Conservation (phyloP, 2,329 filamentous ascomycete genomes). For the Scorias spongiosa region DNA sequence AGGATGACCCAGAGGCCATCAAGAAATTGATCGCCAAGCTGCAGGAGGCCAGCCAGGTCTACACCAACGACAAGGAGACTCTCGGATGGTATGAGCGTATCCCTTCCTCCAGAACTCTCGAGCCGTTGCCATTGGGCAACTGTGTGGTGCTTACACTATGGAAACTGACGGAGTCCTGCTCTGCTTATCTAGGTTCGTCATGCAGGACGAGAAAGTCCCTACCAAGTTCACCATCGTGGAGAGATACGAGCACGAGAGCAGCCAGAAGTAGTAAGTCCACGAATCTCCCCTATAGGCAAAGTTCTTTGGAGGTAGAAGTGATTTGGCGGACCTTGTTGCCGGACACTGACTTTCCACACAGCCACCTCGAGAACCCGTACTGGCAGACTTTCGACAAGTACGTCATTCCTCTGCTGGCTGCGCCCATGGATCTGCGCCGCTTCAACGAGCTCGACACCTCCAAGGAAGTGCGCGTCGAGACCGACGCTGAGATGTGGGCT, state of each 20-base stretch:
- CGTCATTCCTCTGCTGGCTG: constrained; percentile 51
- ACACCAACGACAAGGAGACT: constrained; percentile 56
- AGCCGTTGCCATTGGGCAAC: too few species aligned
- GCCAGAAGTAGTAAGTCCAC: constrained; percentile 28
- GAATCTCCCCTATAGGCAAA: background rate
- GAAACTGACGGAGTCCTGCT: background rate
- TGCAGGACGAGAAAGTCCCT: constrained; percentile 47
- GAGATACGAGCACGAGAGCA: constrained; percentile 50
- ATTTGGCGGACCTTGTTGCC: background rate
- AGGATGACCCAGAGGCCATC: constrained; percentile 48
- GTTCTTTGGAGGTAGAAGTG: too few species aligned
- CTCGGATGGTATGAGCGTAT: constrained; percentile 18
- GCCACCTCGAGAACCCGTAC: constrained; percentile 47
- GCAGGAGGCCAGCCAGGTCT: constrained; percentile 57
- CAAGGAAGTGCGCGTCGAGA: constrained; percentile 22
- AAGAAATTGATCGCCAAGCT: constrained; percentile 56
- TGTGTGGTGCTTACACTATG: background rate
- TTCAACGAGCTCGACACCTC: constrained; percentile 51
- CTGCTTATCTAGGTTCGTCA: constrained; percentile 51
- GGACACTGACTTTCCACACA: constrained; percentile 3
- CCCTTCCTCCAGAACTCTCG: background rate
- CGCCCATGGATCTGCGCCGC: constrained; percentile 53
- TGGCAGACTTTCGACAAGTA: constrained; percentile 66
- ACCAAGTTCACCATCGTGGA: constrained; percentile 55
- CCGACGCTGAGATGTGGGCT: constrained; percentile 19